Conservation (phyloP, 2,329 filamentous ascomycete genomes). For the Fusarium dlaminii region DNA sequence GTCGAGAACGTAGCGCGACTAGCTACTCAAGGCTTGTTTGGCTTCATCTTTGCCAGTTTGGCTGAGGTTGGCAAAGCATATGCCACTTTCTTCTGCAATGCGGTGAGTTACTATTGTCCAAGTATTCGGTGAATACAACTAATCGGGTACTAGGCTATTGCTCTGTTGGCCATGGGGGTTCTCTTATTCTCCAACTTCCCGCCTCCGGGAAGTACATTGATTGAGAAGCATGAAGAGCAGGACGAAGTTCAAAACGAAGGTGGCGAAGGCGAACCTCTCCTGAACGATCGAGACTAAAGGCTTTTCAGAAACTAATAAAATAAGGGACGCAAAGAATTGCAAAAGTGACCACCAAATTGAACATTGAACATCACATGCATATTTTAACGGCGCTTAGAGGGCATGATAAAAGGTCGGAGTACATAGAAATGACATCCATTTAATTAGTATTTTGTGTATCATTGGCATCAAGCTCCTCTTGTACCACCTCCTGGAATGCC, state of each 20-base stretch:
- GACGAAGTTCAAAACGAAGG: not conserved
- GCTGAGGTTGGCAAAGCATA: slow-evolving; percentile 67
- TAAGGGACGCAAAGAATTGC: fast-evolving
- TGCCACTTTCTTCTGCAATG: slow-evolving; percentile 74
- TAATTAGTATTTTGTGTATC: not conserved
- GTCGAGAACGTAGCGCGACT: slow-evolving; percentile 75
- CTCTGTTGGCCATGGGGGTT: slow-evolving; percentile 56
- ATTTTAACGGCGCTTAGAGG: not conserved
- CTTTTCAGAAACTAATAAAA: fast-evolving
- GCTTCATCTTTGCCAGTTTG: slow-evolving; percentile 71
- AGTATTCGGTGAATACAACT: not conserved
- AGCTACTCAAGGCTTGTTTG: slow-evolving; percentile 72
- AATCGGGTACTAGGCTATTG: slow-evolving; percentile 54
- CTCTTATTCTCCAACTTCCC: slow-evolving; percentile 56
- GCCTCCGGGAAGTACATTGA: slow-evolving; percentile 48
- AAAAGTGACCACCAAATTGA: not conserved
- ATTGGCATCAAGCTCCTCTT: not conserved
- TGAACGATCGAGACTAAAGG: not conserved
- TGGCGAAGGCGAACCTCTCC: not conserved
- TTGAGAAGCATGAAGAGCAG: slow-evolving; percentile 41
- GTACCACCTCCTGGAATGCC: not conserved
- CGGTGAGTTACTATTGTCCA: slow-evolving; percentile 51
- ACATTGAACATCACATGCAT: not conserved
- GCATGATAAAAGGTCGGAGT: not conserved
- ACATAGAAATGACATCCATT: not conserved